phyloP scores from a whole-genome alignment of 2,329 filamentous ascomycete species.

The Fusarium multiceps region DNA sequence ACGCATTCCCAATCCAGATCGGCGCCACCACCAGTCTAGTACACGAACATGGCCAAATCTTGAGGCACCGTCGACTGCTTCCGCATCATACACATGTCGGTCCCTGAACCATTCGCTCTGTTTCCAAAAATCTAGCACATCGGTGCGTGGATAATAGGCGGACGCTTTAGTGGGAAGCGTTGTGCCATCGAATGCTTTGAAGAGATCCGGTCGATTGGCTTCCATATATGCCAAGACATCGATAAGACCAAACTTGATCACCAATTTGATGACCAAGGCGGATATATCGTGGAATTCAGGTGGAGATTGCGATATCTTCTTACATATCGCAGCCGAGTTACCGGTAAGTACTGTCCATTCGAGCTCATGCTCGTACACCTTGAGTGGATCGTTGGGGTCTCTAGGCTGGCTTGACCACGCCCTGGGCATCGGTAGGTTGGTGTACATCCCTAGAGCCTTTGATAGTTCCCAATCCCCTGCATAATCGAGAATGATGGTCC shows the following conservation, averaged over 20 bases:
- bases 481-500: conserved; percentile 87
- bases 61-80: conserved; percentile 89
- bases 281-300: conserved; percentile 78
- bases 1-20: conserved; percentile 78
- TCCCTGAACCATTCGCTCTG: conserved; percentile 84
- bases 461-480: conserved; percentile 93
- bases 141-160: conserved; percentile 83
- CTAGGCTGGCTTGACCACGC: conserved; percentile 75
- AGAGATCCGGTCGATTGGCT: conserved; percentile 74
- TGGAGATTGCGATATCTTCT: conserved; percentile 76
- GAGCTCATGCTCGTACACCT: conserved; percentile 79
- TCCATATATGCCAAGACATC: conserved; percentile 78
- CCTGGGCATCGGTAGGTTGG: conserved; percentile 76
- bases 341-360: conserved; percentile 87
- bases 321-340: conserved; percentile 76
- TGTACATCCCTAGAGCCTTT: conserved; percentile 82
- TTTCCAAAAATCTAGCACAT: conserved; percentile 92
- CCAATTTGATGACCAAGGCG: conserved; percentile 83
- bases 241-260: conserved; percentile 89
- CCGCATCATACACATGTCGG: conserved; percentile 81
- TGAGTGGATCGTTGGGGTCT: conserved; percentile 71
- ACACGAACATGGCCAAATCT: conserved; percentile 86
- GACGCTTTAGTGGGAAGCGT: conserved; percentile 90
- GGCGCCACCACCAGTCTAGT: conserved; percentile 91
- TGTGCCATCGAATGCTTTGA: conserved; percentile 86